Conservation (phyloP, 306 rosid species). For the Cicer arietinum region DNA sequence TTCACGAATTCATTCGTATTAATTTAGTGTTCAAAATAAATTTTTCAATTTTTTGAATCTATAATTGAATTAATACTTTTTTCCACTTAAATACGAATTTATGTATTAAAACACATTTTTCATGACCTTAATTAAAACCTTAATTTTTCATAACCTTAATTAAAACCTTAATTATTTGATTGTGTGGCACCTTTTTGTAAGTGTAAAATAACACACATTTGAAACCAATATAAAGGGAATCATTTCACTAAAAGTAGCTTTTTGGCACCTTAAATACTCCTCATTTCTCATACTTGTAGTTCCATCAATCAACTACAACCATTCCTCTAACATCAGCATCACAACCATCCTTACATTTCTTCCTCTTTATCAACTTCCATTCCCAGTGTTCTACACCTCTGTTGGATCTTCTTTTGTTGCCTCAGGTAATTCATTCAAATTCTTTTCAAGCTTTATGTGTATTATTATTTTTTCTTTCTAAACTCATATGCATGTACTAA, state of each 20-base stretch:
- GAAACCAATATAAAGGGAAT: constrained; percentile 33
- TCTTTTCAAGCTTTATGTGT: not conserved
- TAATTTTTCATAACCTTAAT: too few relatives aligned
- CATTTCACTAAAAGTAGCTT: constrained; percentile 49
- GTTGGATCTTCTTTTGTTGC: constrained; percentile 31
- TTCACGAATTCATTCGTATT: too few relatives aligned
- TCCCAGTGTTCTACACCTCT: constrained; percentile 33
- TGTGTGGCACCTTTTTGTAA: not conserved
- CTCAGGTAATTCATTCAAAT: constrained; percentile 46
- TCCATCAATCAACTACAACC: constrained; percentile 58
- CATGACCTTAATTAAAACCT: too few relatives aligned
- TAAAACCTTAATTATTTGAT: not conserved
- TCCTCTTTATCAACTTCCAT: constrained; percentile 43
- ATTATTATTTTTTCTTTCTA: too few relatives aligned
- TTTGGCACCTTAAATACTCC: constrained; percentile 76
- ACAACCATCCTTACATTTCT: constrained; percentile 30
- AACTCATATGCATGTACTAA: not conserved
- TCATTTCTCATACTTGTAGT: constrained; percentile 40
- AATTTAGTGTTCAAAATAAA: too few relatives aligned
- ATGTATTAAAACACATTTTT: too few relatives aligned
- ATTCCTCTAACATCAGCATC: constrained; percentile 43
- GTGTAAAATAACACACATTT: not conserved
- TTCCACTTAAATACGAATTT: too few relatives aligned
- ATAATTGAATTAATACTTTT: too few relatives aligned
- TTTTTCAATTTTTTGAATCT: too few relatives aligned